Evolutionary conservation across 2,329 filamentous ascomycete species (phyloP), one percentile per base, ranked within the genome.

Genomic region (Hymenoscyphus fraxineus): DNA sequence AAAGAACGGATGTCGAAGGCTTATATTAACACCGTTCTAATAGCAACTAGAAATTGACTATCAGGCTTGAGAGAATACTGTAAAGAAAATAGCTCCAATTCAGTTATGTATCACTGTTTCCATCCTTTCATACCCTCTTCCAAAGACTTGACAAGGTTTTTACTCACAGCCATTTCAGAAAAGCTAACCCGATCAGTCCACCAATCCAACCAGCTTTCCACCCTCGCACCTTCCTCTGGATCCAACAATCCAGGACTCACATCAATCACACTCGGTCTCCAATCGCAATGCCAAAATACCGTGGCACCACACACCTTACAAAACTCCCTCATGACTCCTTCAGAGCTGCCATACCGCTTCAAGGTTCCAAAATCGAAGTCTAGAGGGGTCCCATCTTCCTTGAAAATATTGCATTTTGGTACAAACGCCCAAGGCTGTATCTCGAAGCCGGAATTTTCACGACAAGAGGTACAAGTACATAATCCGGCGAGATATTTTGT

Each of bases 381-480:
- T 4, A 79, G 65, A 1, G 75, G 70, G 22, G 72, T 70, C 15
- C 76, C 70, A 58, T 57, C 66, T 39, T 75, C 66, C 32, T 84
- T 78, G 19, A 78, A 75, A 61, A 91, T 85, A 69, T 88, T 86
- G 1, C 76, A 74, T n/a, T 80, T 78, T 0, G 86, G 86, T 0
- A 90, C 77, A 71, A 90, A 91, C 0, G 85, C 55, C 88, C 88
- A 91, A 0, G 82, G 78, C 69, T 88, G 83, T 58, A 90, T 81
- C 63, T 89, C 85, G 67, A 85, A 87, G 2, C 88, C 87, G 0
- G 83, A 81, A 0, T 77, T 75, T 3, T 86, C 77, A 6, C 88
- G 84, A 72, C 88, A 92, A 1, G 85, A 84, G 5, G 76, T 79
- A 74, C 88, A 91, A 1, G 81, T 79, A 70, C 88, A 90, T 7